Conservation (phyloP, 2,329 filamentous ascomycete species). For the Alternaria solani region DNA sequence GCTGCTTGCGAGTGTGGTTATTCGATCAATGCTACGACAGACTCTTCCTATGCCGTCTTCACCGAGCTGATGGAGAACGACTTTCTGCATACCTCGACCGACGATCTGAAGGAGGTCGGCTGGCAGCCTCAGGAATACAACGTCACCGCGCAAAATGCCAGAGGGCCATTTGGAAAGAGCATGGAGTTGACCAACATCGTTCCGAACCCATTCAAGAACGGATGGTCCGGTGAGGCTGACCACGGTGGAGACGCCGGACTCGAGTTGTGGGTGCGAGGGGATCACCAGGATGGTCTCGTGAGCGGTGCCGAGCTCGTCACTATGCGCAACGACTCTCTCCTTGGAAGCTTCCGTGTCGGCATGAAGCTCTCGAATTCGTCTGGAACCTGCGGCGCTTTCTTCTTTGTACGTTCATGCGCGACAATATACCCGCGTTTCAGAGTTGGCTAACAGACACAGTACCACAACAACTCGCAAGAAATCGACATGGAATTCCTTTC, state of each 20-base stretch:
- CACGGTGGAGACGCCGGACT: conserved; percentile 54
- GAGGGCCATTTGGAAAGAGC: conserved; percentile 72
- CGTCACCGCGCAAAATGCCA: conserved; percentile 63
- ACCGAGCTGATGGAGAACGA: conserved; percentile 76
- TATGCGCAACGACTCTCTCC: conserved; percentile 68
- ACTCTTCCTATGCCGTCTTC: conserved; percentile 61
- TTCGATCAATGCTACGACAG: conserved; percentile 59
- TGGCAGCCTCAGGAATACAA: conserved; percentile 76
- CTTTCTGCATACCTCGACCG: conserved; percentile 66
- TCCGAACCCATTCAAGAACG: conserved; percentile 58
- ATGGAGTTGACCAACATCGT: conserved; percentile 67
- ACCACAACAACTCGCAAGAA: conserved; percentile 79
- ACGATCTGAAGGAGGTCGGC: conserved; percentile 56
- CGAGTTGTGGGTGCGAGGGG: conserved; percentile 50
- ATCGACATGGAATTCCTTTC: conserved; percentile 85
- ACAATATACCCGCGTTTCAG: not conserved
- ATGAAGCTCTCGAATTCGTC: conserved; percentile 68
- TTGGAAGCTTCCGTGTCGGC: conserved; percentile 72
- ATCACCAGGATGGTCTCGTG: conserved; percentile 60
- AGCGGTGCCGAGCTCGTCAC: conserved; percentile 71
- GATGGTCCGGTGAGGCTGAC: conserved; percentile 56
- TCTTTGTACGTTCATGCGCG: conserved; percentile 67
- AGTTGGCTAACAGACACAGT: conserved; percentile 57
- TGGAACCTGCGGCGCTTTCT: conserved; percentile 81
- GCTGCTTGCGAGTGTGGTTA: conserved; percentile 78